These are phyloP conservation scores for Rhodamnia argentea DNA, from an alignment of 345 rosid genomes.

Conservation along the genomic window DNA sequence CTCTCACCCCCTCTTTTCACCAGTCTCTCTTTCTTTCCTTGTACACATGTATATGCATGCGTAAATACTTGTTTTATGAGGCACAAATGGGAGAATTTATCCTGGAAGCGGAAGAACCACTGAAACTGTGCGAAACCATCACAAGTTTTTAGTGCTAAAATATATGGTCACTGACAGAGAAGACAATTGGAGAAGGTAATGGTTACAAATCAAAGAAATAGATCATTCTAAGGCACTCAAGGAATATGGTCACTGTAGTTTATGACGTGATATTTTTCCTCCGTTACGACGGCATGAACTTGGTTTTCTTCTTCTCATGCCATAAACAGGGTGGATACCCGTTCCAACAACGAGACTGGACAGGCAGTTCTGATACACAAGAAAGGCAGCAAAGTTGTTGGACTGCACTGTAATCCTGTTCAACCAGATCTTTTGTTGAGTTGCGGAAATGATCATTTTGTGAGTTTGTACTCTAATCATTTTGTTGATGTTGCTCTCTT, in stretches of 20 bases:
- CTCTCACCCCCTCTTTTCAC: not conserved
- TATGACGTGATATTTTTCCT: not conserved
- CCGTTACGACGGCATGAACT: not conserved
- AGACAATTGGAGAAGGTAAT: not conserved
- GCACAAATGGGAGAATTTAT: too few species aligned
- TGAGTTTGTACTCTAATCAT: conserved; percentile 24
- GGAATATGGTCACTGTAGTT: not conserved
- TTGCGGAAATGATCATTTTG: conserved; percentile 96
- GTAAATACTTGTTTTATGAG: not conserved
- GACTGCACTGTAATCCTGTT: conserved; percentile 91
- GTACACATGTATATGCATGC: not conserved
- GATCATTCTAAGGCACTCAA: not conserved
- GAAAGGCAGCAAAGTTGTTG: conserved; percentile 87
- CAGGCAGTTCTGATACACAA: conserved; percentile 73
- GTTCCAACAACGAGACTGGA: conserved; percentile 44
- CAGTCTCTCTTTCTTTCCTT: not conserved
- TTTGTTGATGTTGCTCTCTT: not conserved
- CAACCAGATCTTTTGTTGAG: conserved; percentile 86
- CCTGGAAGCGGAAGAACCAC: too few species aligned
- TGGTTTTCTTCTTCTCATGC: conserved; percentile 3
- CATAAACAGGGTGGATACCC: conserved; percentile 61
- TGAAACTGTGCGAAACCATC: too few species aligned
- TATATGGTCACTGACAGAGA: not conserved
- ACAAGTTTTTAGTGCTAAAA: not conserved
- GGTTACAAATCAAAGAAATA: not conserved